phyloP scores from a whole-genome alignment of 129 eudicot species.

The Solidago caesia region DNA sequence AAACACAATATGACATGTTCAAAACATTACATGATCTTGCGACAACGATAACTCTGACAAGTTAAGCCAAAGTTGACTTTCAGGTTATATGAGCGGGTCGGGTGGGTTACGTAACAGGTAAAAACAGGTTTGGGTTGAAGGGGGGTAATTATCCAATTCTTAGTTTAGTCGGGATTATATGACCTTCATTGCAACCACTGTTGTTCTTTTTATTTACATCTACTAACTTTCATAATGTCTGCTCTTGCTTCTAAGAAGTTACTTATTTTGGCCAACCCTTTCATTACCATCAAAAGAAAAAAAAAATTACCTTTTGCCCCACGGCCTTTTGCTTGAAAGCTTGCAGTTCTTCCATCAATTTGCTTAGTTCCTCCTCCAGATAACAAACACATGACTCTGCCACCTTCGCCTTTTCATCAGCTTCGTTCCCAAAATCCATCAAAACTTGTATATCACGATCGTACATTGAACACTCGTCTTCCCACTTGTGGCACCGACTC shows the following conservation, averaged over 20 bases:
- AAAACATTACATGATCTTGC: not conserved
- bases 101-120: not conserved
- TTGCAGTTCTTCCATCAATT: slow-evolving; percentile 50
- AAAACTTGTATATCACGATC: slow-evolving; percentile 77
- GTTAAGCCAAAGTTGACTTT: too few relatives aligned
- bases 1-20: not conserved
- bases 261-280: not conserved
- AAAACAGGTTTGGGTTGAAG: not conserved
- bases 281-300: not conserved
- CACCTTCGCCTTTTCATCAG: slow-evolving; percentile 71
- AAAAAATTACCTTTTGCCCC: slow-evolving; percentile 39
- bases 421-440: slow-evolving; percentile 93
- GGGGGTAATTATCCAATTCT: too few relatives aligned
- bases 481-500: slow-evolving; percentile 59
- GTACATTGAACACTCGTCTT: slow-evolving; percentile 76
- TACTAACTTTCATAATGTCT: not conserved
- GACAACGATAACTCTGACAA: not conserved
- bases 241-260: not conserved
- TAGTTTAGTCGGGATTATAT: not conserved
- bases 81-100: not conserved
- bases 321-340: slow-evolving; percentile 45
- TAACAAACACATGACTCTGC: slow-evolving; percentile 52
- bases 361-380: slow-evolving; percentile 63
- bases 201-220: not conserved
- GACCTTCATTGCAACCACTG: not conserved